Evolutionary conservation across 2,329 filamentous ascomycete species (phyloP).

Genomic region (Pseudocercospora cruenta): DNA sequence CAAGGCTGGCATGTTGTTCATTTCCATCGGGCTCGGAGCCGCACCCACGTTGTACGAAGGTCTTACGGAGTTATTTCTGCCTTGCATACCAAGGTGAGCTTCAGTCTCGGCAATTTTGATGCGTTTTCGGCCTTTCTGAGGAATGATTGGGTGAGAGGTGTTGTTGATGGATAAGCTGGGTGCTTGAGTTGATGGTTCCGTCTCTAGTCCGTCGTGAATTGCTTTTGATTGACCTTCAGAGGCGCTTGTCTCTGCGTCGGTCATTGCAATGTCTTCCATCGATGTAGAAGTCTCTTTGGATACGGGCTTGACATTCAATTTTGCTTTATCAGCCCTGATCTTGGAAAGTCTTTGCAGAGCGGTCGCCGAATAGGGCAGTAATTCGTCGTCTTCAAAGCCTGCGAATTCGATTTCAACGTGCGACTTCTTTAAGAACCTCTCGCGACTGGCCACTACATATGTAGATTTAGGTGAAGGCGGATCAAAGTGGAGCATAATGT

Average conservation of each 20-base stretch:
- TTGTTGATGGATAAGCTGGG: not conserved
- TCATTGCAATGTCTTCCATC: not conserved
- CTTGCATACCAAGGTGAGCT: not conserved
- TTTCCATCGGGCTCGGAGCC: not conserved
- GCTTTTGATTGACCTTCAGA: not conserved
- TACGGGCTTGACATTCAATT: not conserved
- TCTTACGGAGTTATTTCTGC: not conserved
- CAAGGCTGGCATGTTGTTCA: not conserved
- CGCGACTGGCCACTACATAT: not conserved
- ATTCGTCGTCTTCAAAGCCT: not conserved
- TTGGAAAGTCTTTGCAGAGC: not conserved
- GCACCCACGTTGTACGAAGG: not conserved
- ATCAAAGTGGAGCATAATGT: not conserved
- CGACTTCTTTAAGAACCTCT: not conserved
- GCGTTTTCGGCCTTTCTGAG: not conserved
- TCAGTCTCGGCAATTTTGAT: not conserved
- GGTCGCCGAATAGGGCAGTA: not conserved
- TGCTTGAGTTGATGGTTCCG: not conserved
- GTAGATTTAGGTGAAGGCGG: not conserved
- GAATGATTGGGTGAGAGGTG: not conserved
- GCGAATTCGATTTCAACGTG: not conserved
- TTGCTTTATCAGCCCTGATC: not conserved
- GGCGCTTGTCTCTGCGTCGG: not conserved
- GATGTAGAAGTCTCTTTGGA: not conserved
- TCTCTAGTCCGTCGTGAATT: not conserved